phyloP scores from a whole-genome alignment of 1,139 yeast species.

The Sugiyamaella pinicola region DNA sequence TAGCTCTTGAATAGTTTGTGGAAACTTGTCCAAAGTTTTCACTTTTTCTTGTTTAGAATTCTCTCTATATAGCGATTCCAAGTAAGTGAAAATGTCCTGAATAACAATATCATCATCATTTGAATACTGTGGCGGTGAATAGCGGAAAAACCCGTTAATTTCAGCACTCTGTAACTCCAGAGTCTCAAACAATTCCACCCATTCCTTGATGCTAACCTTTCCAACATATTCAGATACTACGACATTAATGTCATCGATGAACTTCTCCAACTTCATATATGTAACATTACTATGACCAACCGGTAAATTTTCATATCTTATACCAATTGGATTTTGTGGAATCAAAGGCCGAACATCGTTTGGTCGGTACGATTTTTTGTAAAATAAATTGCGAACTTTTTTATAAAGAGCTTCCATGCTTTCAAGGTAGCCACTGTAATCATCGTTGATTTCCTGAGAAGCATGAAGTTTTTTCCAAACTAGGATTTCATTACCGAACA shows the following conservation, averaged over 20 bases:
- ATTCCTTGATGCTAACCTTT: slow-evolving; percentile 67
- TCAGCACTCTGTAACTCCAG: slow-evolving; percentile 66
- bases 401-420: slow-evolving; percentile 60
- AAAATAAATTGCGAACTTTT: slow-evolving; percentile 69
- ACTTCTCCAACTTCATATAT: slow-evolving; percentile 48
- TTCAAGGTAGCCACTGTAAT: slow-evolving; percentile 38
- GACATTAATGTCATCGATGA: slow-evolving; percentile 65
- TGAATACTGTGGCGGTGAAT: slow-evolving; percentile 48
- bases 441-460: slow-evolving; percentile 39
- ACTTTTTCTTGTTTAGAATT: slow-evolving; percentile 42
- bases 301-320: slow-evolving; percentile 31
- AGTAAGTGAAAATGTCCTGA: slow-evolving; percentile 70
- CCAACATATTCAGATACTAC: slow-evolving; percentile 62
- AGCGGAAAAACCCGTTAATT: slow-evolving; percentile 61
- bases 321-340: slow-evolving; percentile 33
- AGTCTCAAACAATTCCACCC: slow-evolving; percentile 76
- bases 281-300: slow-evolving; percentile 31
- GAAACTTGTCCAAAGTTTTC: slow-evolving; percentile 58
- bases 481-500: slow-evolving; percentile 68
- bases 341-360: slow-evolving; percentile 43
- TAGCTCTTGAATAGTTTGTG: slow-evolving; percentile 67
- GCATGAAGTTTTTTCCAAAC: slow-evolving; percentile 55
- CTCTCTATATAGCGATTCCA: slow-evolving; percentile 53
- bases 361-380: slow-evolving; percentile 80
- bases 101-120: slow-evolving; percentile 62